Evolutionary conservation across 2,329 filamentous ascomycete genomes (phyloP), one percentile per base, ranked within the genome.

Genomic region (Aspergillus chevalieri): DNA sequence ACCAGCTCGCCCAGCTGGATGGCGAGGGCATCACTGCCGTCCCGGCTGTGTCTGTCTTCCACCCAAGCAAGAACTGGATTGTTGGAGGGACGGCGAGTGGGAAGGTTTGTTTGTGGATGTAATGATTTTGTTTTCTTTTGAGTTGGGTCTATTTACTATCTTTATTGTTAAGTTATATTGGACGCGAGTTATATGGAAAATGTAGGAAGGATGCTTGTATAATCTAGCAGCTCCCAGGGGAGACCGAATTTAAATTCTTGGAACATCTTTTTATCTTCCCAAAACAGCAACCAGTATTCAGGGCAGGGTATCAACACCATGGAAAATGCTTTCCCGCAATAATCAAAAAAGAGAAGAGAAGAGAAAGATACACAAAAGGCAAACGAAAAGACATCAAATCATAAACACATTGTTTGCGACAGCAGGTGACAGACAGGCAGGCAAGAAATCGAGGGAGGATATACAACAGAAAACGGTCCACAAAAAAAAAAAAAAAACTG

Each of bases 21-120:
- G 89, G 90, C 0, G 89, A 95, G 0, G 88, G 86, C 10, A 95
- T 98, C 58, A 95, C 90, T 1, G 93, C 93, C 6, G 93, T 98
- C 3, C 93, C 93, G 2, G 89, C 93, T 0, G 93, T 95, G 0
- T 87, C 90, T 0, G 87, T 91, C 45, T 93, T 97, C 60, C 93
- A 98, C 67, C 87, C 88, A 0, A 87, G 81, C 0, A 77, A 83
- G 67, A 86, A 96, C 63, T 98, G 93, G 93, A 85, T 98, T 33
- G 91, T 87, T 0, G 92, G 87, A 2, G 93, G 90, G 0, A 97
- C 87, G 0, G 89, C 87, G 0, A 95, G 89, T 64, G 93, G 93
- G 2, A 97, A 97, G 71, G 69, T 97, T 22, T 94, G 87, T 67
- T 72, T 98, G 33, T 98, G 92, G 90, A 86, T 86, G 78, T 95